phyloP scores from a whole-genome alignment of 2,329 filamentous ascomycete species.

The Penicillium palitans region DNA sequence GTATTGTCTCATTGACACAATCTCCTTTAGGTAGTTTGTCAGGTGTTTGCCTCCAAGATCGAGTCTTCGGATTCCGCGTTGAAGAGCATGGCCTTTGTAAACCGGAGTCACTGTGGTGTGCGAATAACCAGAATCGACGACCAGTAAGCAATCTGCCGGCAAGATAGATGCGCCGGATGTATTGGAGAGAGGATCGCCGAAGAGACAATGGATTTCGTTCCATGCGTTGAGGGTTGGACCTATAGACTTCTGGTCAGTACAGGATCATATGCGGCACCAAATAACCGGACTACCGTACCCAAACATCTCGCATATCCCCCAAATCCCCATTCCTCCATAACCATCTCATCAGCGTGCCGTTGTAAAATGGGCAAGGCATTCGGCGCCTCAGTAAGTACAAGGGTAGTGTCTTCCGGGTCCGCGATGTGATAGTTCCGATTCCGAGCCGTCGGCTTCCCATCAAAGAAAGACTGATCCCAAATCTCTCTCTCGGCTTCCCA shows the following conservation, averaged over 20 bases:
- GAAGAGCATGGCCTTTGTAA: conserved; percentile 75
- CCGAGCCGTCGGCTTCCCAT: conserved; percentile 60
- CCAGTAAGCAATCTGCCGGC: conserved; percentile 77
- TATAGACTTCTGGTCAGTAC: conserved; percentile 33
- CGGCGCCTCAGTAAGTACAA: conserved; percentile 82
- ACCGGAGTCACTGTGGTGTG: conserved; percentile 89
- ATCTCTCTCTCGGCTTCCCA: conserved; percentile 96
- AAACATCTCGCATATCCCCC: conserved; percentile 76
- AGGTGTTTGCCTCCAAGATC: conserved; percentile 91
- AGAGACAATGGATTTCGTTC: conserved; percentile 70
- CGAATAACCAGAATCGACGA: conserved; percentile 90
- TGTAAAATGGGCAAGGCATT: conserved; percentile 80
- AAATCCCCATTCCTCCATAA: conserved; percentile 97
- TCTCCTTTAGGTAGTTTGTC: conserved; percentile 87
- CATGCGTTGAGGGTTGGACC: conserved; percentile 78
- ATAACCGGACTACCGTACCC: conserved; percentile 48
- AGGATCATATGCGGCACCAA: not conserved
- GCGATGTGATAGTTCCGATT: conserved; percentile 42
- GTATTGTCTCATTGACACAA: conserved; percentile 87
- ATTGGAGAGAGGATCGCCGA: conserved; percentile 56
- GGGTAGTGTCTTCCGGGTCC: conserved; percentile 76
- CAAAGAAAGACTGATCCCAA: conserved; percentile 87
- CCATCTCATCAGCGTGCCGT: conserved; percentile 89
- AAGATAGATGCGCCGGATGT: conserved; percentile 43
- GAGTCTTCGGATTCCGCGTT: conserved; percentile 77